Conservation (phyloP, 768 basidiomycete species). For the Podaxis sp. region DNA sequence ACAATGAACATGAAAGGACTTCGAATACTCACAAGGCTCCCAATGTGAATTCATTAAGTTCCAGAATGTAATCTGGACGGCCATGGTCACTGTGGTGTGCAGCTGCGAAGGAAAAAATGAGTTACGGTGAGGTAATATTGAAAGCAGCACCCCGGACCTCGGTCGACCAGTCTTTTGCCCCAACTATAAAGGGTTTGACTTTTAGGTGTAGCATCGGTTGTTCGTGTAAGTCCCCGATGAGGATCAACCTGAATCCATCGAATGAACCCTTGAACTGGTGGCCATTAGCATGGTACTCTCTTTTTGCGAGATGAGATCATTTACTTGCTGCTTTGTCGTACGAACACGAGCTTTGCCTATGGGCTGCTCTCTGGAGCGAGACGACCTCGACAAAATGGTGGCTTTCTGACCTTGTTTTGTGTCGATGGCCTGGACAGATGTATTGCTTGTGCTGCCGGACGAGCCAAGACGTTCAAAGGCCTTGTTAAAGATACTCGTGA, state of each 20-base stretch:
- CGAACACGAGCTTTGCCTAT: slow-evolving; percentile 39
- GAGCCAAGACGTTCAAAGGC: slow-evolving; percentile 57
- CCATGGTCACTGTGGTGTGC: slow-evolving; percentile 76
- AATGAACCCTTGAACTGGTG: slow-evolving; percentile 76
- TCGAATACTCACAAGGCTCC: slow-evolving; percentile 71
- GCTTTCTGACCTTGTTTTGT: slow-evolving; percentile 6
- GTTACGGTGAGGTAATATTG: neutral
- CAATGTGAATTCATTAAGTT: slow-evolving; percentile 97
- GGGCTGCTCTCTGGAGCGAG: slow-evolving; percentile 4
- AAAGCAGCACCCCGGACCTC: slow-evolving; percentile 46
- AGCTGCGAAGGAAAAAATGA: slow-evolving; percentile 42
- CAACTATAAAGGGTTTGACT: slow-evolving; percentile 77
- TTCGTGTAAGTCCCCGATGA: slow-evolving; percentile 94
- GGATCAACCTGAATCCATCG: slow-evolving; percentile 87
- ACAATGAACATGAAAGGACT: neutral
- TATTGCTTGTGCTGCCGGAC: neutral
- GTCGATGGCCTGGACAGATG: neutral
- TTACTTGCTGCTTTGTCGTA: slow-evolving; percentile 80
- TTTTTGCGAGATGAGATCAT: slow-evolving; percentile 8
- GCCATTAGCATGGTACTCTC: neutral
- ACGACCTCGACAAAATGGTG: slow-evolving; percentile 2
- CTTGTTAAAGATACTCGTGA: slow-evolving; percentile 80
- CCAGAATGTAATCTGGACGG: slow-evolving; percentile 89
- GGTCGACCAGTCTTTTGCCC: slow-evolving; percentile 91
- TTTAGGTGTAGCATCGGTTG: slow-evolving; percentile 90